Base-by-base conservation (phyloP, 805 yeast species). In the Metschnikowia noctiluminum region DNA sequence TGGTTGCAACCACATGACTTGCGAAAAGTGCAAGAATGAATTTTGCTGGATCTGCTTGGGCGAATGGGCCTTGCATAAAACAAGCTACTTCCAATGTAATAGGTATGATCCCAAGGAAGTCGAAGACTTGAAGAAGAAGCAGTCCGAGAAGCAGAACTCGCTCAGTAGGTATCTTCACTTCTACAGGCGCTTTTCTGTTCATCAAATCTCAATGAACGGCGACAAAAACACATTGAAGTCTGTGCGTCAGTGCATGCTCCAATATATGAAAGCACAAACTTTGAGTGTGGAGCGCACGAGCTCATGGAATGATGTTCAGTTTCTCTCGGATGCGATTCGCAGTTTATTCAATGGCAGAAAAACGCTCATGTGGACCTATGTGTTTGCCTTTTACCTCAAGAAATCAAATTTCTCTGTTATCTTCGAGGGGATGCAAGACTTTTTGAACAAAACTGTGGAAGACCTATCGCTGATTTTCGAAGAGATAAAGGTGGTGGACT, bases 1-100 rank as follows among this genome's bases (percentile, higher is more conserved):
- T 21, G 99, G 99, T 0, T 94, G 99, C 69, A 92, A 92, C 66
- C 99, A 94, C 68, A 92, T 94, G 96, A 78, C 82, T 1, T 94
- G 99, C 65, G 73, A 79, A 3, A 84, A 81, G 50, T 94, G 99
- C 65, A 62, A 64, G 11, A 68, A 80, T 63, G 88, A 91, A 62
- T 94, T 90, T 62, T 94, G 99, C 66, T 94, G 99, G 99, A 82
- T 91, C 36, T 94, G 99, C 66, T 63, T 80, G 52, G 84, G 84
- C 3, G 78, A 73, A 32, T 92, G 99, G 99, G 59, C 63, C 0
- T 68, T 67, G 13, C 98, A 92, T 68, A 82, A 81, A 3, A 71
- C 76, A 28, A 69, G 73, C 38, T 81, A 73, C 66, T 90, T 81
- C 65, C 79, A 81, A 49, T 92, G 98, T 62, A 81, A 79, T 51